Evolutionary conservation across 805 yeast species (phyloP).

Genomic region (Metschnikowia lachancei): DNA sequence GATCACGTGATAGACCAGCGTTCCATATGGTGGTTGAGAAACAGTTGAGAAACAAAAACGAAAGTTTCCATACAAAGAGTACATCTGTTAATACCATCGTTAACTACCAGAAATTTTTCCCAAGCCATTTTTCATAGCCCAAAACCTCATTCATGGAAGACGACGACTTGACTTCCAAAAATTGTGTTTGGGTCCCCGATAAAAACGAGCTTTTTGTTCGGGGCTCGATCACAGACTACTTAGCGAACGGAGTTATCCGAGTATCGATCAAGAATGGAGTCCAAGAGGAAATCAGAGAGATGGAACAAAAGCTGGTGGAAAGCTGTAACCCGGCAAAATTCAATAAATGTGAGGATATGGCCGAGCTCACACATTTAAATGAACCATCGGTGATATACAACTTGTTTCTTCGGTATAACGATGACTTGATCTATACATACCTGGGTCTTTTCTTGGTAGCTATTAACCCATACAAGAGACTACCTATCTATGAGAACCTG

Average conservation of each 20-base stretch:
- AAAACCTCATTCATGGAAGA: slow-evolving; percentile 10
- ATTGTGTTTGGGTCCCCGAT: slow-evolving; percentile 80
- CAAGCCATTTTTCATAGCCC: neutral
- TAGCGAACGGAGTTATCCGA: slow-evolving; percentile 34
- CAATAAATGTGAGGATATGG: slow-evolving; percentile 91
- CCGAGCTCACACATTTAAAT: slow-evolving; percentile 87
- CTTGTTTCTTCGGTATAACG: slow-evolving; percentile 68
- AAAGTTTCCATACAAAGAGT: neutral
- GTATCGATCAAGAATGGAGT: slow-evolving; percentile 40
- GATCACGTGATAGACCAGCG: slow-evolving; percentile 7
- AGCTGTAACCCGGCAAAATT: slow-evolving; percentile 86
- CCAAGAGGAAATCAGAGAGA: slow-evolving; percentile 41
- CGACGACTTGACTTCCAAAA: slow-evolving; percentile 33
- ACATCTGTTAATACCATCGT: neutral
- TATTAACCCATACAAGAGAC: slow-evolving; percentile 79
- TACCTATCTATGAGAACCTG: slow-evolving; percentile 67
- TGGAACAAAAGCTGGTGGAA: slow-evolving; percentile 46
- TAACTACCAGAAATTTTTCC: neutral
- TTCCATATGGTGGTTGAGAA: slow-evolving; percentile 5
- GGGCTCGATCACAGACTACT: slow-evolving; percentile 53
- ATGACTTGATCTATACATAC: slow-evolving; percentile 84
- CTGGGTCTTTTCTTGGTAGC: slow-evolving; percentile 96
- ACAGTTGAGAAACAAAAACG: slow-evolving; percentile 7
- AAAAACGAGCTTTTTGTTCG: slow-evolving; percentile 53
- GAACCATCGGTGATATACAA: slow-evolving; percentile 95